Base-by-base conservation (phyloP, 1,284 basidiomycete genomes). In the Tilletiopsis washingtonensis region DNA sequence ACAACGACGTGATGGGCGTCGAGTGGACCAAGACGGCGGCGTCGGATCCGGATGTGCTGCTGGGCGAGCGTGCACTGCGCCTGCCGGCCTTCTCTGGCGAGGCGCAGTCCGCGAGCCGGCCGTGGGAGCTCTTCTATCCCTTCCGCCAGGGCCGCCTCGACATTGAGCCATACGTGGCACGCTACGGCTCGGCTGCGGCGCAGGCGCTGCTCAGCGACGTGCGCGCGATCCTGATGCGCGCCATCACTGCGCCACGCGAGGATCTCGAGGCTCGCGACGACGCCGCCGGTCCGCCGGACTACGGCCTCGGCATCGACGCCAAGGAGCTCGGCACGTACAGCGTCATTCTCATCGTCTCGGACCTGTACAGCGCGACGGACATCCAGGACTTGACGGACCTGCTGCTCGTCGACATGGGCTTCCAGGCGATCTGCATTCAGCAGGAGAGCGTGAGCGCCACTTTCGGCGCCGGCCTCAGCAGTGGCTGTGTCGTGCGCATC, bases 401-500 rank as follows among this genome's bases (percentile, higher is more conserved):
- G 14, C 75, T 97, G 5, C 74, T 98, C 37, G 76, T 81, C 34
- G 80, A 81, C 4, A 84, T 98, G 81, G 88, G 88, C 0, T 70
- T 73, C 43, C 61, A 67, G 0, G 62, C 60, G 40, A 48, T 64
- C 21, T 60, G 61, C 54, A 49, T 73, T 3, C 70, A 73, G 53
- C 61, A 64, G n/a, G 69, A 71, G 42, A 96, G 97, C 78, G 78
- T 94, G 25, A 88, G 88, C 43, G 89, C 94, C 4, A 88, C 90
- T 1, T 97, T 94, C 71, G 90, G 91, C 17, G 90, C 93, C 2
- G 94, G 94, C 11, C 84, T 97, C 51, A 89, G 88, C 0, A 86
- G 83, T 57, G 91, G 91, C 11, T 97, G 93, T 69, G 88, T 99
- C 3, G 87, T 98, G 29, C 90, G 98, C 70, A 83, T 98, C 48